phyloP scores from a whole-genome alignment of 2,329 filamentous ascomycete species.

The Colletotrichum agaves region DNA sequence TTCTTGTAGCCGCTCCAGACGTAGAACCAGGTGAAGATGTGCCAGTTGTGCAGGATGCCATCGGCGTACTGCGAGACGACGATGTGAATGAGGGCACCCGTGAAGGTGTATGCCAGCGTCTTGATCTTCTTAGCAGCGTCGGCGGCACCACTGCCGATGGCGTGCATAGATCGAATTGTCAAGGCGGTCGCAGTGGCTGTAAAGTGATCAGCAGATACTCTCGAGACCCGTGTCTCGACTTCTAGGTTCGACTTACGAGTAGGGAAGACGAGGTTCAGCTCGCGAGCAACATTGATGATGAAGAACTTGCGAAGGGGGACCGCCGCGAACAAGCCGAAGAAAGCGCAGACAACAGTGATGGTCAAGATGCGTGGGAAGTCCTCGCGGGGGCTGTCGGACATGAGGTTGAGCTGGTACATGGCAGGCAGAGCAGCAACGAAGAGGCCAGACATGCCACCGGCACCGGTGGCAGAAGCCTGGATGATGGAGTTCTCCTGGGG shows the following conservation, averaged over 20 bases:
- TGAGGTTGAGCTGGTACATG: conserved; percentile 65
- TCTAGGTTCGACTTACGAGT: conserved; percentile 44
- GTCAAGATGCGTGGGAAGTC: conserved; percentile 69
- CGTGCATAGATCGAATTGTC: conserved; percentile 71
- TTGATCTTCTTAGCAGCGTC: conserved; percentile 68
- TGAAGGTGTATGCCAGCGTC: conserved; percentile 63
- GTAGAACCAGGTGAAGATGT: conserved; percentile 63
- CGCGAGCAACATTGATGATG: conserved; percentile 71
- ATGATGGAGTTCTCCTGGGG: conserved; percentile 72
- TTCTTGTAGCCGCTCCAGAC: conserved; percentile 65
- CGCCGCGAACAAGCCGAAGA: conserved; percentile 72
- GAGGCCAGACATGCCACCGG: conserved; percentile 65
- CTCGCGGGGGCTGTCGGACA: conserved; percentile 59
- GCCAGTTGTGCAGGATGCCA: conserved; percentile 70
- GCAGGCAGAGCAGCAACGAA: conserved; percentile 72
- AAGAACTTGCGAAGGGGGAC: conserved; percentile 75
- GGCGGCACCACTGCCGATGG: conserved; percentile 59
- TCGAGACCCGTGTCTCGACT: rapidly evolving
- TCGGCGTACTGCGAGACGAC: conserved; percentile 68
- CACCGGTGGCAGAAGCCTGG: conserved; percentile 68
- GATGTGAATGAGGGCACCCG: conserved; percentile 60
- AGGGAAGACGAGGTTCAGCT: conserved; percentile 69
- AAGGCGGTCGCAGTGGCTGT: conserved; percentile 66
- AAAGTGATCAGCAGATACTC: neutral
- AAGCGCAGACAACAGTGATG: conserved; percentile 69